Evolutionary conservation across 225 moss, liverwort and hornwort species (phyloP).

Genomic region (Straminergon stramineum): DNA sequence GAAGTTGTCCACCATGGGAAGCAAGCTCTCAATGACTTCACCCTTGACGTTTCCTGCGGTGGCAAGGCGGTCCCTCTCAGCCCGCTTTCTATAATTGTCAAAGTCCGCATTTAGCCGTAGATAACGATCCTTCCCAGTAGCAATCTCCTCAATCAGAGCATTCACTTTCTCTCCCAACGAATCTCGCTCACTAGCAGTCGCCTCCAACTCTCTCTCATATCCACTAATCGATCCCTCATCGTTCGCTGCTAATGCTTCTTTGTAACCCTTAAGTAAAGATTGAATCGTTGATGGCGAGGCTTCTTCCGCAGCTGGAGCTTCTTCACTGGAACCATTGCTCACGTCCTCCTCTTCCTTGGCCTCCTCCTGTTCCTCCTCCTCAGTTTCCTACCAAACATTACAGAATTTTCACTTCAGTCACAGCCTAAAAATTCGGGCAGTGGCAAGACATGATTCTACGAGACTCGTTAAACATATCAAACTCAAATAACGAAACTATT

Average conservation of each 20-base stretch:
- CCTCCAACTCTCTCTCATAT: constrained; percentile 44
- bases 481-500: not conserved
- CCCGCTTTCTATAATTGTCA: constrained; percentile 90
- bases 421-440: not conserved
- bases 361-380: constrained; percentile 39
- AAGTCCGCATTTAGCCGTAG: constrained; percentile 96
- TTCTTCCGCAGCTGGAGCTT: constrained; percentile 9
- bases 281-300: not conserved
- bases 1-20: constrained; percentile 99
- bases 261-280: constrained; percentile 43
- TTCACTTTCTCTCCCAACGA: constrained; percentile 62
- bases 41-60: constrained; percentile 60
- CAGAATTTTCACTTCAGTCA: not conserved
- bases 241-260: constrained; percentile 58
- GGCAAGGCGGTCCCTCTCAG: constrained; percentile 67
- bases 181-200: constrained; percentile 52
- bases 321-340: constrained; percentile 15
- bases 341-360: constrained; percentile 23
- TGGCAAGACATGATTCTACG: not conserved
- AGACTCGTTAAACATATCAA: not conserved
- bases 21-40: constrained; percentile 80
- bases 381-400: constrained; percentile 24
- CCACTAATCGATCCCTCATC: constrained; percentile 54
- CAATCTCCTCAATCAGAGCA: constrained; percentile 60
- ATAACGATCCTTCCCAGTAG: constrained; percentile 60